Evolutionary conservation across 345 rosid genomes (phyloP).

Genomic region (Bruguiera gymnorhiza): DNA sequence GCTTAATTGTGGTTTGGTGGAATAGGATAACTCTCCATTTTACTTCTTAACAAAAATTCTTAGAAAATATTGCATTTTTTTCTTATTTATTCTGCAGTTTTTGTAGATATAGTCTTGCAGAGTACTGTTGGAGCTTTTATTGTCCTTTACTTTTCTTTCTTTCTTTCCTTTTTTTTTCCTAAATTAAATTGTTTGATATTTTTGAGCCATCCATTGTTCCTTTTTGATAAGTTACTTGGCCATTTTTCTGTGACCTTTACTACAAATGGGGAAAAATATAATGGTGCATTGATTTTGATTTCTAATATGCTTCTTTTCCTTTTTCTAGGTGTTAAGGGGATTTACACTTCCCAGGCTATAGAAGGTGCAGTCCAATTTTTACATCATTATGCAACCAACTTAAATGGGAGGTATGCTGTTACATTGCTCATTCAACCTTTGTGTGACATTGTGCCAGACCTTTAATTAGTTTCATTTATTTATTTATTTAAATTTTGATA

Average conservation of each 20-base stretch:
- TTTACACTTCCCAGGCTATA: constrained; percentile 65
- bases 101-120: neutral
- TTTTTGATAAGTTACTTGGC: neutral
- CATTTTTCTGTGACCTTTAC: neutral
- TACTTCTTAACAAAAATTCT: neutral
- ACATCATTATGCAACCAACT: constrained; percentile 54
- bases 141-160: neutral
- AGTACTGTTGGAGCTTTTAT: neutral
- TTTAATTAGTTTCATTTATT: neutral
- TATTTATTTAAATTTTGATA: neutral
- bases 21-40: neutral
- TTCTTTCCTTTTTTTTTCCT: neutral
- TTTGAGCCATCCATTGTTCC: neutral
- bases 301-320: constrained; percentile 12
- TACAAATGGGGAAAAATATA: neutral
- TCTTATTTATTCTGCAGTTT: neutral
- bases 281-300: constrained; percentile 9
- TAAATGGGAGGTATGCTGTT: constrained; percentile 46
- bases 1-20: neutral
- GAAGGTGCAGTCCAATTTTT: constrained; percentile 60
- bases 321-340: constrained; percentile 64
- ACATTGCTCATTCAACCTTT: neutral
- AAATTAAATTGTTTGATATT: too few relatives aligned
- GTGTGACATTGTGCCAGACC: neutral
- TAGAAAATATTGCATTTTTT: too few relatives aligned